A percentile compares a stretch with the other conserved stretches of the same genome.
Evolutionary conservation across 371 early-diverging fungal species (phyloP).

Genomic region (Saksenaea oblongispora): DNA sequence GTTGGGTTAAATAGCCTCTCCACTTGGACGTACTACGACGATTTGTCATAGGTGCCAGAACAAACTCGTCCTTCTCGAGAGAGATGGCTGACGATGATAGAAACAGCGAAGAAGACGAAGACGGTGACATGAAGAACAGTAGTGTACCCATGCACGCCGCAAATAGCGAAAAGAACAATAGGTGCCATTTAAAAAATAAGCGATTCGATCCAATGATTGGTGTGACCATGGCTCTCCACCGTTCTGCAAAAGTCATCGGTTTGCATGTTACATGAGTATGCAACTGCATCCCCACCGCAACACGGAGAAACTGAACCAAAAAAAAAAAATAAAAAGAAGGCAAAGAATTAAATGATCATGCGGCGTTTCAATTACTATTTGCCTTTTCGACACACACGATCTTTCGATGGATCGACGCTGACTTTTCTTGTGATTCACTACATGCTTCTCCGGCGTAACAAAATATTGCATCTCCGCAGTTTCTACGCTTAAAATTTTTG

Average conservation of each 20-base stretch:
- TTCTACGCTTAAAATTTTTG: too few species aligned
- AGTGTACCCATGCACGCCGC: background rate
- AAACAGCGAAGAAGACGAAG: background rate
- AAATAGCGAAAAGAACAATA: background rate
- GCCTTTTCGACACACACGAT: background rate
- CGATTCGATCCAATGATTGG: background rate
- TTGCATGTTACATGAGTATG: background rate
- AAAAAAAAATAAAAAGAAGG: background rate
- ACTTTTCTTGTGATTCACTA: too few species aligned
- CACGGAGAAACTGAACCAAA: background rate
- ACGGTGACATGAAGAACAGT: background rate
- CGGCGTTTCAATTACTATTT: background rate
- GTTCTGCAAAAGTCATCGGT: background rate
- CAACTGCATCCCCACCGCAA: background rate
- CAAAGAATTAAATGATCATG: background rate
- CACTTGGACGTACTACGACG: conserved; percentile 24
- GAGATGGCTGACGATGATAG: background rate
- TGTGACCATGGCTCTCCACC: background rate
- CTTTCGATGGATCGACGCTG: background rate
- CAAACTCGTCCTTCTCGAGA: conserved; percentile 19
- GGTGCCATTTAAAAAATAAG: background rate
- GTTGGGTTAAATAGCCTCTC: conserved; percentile 26
- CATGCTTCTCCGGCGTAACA: too few species aligned
- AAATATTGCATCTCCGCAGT: too few species aligned
- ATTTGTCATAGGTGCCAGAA: conserved; percentile 30